Conservation (phyloP, 257 asterid species). For the Nicotiana otophora region DNA sequence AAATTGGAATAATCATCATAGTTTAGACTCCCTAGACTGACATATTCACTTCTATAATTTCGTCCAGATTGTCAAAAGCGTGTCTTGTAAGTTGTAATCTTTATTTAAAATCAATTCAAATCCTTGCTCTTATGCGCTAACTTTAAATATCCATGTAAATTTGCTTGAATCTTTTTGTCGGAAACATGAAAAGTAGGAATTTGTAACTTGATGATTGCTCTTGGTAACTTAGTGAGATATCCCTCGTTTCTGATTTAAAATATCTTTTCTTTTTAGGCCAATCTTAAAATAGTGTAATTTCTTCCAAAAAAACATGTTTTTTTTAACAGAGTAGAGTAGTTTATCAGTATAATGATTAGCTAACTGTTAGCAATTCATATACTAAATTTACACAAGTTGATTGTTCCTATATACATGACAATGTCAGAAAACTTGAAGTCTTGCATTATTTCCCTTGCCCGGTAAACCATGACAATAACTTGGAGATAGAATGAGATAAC, state of each 20-base stretch:
- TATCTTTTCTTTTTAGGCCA: neutral
- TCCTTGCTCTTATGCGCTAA: neutral
- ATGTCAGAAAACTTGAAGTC: neutral
- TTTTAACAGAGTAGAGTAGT: neutral
- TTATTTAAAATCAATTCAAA: neutral
- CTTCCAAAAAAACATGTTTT: neutral
- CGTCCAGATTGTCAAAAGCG: neutral
- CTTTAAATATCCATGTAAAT: neutral
- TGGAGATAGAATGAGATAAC: neutral
- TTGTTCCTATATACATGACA: neutral
- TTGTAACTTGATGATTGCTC: neutral
- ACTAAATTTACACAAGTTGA: neutral
- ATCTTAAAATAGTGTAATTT: neutral
- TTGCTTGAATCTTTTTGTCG: neutral
- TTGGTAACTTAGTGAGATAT: neutral
- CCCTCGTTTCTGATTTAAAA: neutral
- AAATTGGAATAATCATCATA: neutral
- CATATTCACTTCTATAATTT: neutral
- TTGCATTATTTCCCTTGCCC: neutral
- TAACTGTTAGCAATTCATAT: neutral
- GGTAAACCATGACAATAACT: neutral
- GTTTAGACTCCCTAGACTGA: neutral
- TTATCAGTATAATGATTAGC: neutral
- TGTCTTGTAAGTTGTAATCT: neutral
- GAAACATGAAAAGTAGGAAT: neutral